These are phyloP conservation scores for Leishmania aethiopica DNA, from an alignment of 208 protist species.

Conservation along the genomic window DNA sequence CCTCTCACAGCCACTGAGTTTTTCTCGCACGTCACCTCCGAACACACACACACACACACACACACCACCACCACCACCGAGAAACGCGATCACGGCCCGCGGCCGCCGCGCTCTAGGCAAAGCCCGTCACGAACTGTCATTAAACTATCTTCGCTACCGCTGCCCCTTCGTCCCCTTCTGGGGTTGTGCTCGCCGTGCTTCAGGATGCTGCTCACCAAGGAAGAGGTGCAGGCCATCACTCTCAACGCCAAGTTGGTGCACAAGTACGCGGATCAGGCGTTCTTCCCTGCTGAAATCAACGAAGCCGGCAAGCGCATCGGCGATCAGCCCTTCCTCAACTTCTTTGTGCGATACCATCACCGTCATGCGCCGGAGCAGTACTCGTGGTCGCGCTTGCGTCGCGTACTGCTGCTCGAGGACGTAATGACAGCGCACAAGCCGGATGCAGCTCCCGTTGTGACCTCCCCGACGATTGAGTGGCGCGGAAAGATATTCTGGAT, in stretches of 20 bases:
- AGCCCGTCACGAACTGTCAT: background rate
- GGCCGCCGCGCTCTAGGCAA: background rate
- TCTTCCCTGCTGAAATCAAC: conserved; percentile 66
- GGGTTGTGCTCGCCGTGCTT: background rate
- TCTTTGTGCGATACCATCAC: conserved; percentile 72
- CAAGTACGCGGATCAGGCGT: conserved; percentile 59
- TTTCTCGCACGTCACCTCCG: background rate
- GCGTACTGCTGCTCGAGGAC: conserved; percentile 33
- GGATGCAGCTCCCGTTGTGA: background rate
- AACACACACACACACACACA: background rate
- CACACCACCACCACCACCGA: background rate
- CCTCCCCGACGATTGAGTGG: conserved; percentile 40
- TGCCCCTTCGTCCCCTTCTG: conserved; percentile 4
- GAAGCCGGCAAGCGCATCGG: conserved; percentile 24
- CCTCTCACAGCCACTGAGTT: background rate
- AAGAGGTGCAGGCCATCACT: conserved; percentile 53
- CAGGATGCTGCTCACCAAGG: conserved; percentile 37
- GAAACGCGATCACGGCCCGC: background rate
- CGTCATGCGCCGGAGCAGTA: conserved; percentile 47
- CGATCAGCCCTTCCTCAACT: conserved; percentile 52
- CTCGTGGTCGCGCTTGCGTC: conserved; percentile 61
- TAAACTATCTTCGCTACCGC: background rate
- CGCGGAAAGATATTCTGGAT: conserved; percentile 67
- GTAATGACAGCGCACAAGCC: conserved; percentile 5
- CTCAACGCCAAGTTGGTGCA: conserved; percentile 70